Evolutionary conservation across 768 basidiomycete genomes (phyloP), one percentile per base, ranked within the genome.

Genomic region (Auricularia cornea): DNA sequence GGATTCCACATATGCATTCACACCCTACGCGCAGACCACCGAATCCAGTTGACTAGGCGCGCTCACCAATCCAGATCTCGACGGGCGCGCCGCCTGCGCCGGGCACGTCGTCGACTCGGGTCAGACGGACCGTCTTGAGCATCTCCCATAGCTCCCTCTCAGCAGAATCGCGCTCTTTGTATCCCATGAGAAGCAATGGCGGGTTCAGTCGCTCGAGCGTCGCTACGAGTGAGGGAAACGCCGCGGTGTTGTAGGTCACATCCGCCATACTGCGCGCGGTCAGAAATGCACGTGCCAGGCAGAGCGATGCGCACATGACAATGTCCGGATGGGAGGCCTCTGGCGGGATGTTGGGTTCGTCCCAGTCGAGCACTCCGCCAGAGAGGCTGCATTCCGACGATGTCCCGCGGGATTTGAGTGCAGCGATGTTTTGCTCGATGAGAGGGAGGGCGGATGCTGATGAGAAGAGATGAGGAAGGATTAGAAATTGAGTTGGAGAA

Each of bases 201-300:
- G 78, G 76, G 2, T n/a, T 63, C 5, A 94, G 76, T 2, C 73
- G 70, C 3, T 76, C 73, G 28, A 96, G 75, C 0, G 92, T 94
- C n/a, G 76, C 75, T 18, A 92, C 73, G 44, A 96, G 83, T 0
- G 88, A 79, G 2, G 89, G 84, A 72, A 96, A 97, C 1, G 92
- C 89, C 1, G 85, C 76, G 0, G 90, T 92, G 75, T 96, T 96
- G 77, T 95, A 96, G 1, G 92, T 88, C 10, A 95, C 91, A 68
- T 97, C 94, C 16, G 93, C 90, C 86, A 95, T 92, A 52, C 93
- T 94, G 67, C n/a, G 41, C 10, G 60, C 38, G 8, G 41, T 14
- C 20, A 48, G 44, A 48, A 57, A 6, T 57, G 26, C 8, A 28
- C 26, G 28, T 29, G 11, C 54, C n/a, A n/a, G 26, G 1, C 28